Evolutionary conservation across 768 basidiomycete genomes (phyloP), one percentile per base, ranked within the genome.

Genomic region (Cystobasidium tubakii): DNA sequence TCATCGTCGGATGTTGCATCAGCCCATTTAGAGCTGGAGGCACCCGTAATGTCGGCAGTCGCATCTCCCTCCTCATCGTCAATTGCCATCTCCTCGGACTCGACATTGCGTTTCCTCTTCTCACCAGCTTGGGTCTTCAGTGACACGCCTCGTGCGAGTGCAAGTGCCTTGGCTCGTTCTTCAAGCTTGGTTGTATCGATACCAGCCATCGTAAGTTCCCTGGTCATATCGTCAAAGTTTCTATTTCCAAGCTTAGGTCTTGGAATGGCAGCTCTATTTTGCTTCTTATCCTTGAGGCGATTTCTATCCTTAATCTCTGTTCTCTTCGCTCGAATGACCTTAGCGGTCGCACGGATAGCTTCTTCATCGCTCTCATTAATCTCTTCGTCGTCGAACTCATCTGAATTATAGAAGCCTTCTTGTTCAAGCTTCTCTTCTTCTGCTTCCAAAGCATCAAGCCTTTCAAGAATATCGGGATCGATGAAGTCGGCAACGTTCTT

Each of bases 401-500:
- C 95, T 66, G 84, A 87, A 42, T 92, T 91, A 81, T 98, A 99
- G 85, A 90, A 98, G 1, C 96, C 96, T 81, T 97, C 92, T 0
- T 88, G 89, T 81, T 92, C 85, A n/a, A 99, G 86, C 77, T 86
- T 87, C 82, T 95, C 95, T 82, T 99, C 96, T 81, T 98, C 96
- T 21, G 91, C 87, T 82, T 99, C 95, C 73, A 99, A 87, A 15
- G 92, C 95, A 79, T 97, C 95, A 60, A 99, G 88, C 82, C 93
- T 95, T 82, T 94, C 94, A 23, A 87, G 88, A 75, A 99, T 98
- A 79, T 99, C 96, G 25, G 92, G 90, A 82, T 98, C 95, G 81
- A 98, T 90, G 75, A 99, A 99, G 84, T 99, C 96, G 27, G 94
- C 95, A 66, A 98, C 83, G 83, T 99, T 99, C 86, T 97, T 97